phyloP scores from a whole-genome alignment of 768 basidiomycete genomes.

The Chiua virens region DNA sequence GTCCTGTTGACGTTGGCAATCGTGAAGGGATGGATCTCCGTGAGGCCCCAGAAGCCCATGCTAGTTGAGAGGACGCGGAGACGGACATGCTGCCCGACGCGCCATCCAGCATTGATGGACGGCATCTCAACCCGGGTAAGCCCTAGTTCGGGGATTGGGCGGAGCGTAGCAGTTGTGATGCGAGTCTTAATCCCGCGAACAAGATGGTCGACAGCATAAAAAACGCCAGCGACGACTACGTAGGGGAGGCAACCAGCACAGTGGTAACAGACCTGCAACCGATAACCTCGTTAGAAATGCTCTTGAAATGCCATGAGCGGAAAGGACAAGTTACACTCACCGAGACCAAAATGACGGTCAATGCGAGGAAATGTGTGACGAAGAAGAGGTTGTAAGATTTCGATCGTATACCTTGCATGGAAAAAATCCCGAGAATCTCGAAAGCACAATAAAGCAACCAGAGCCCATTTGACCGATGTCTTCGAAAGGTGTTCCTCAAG shows the following conservation, averaged over 20 bases:
- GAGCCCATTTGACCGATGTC: conserved; percentile 46
- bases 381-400: conserved; percentile 67
- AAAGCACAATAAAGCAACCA: conserved; percentile 49
- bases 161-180: conserved; percentile 55
- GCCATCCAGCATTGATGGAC: conserved; percentile 69
- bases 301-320: background rate
- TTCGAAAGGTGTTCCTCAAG: conserved; percentile 35
- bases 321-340: conserved; percentile 35
- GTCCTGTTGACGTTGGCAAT: conserved; percentile 63
- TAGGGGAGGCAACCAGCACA: conserved; percentile 51
- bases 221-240: conserved; percentile 44
- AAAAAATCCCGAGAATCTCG: conserved; percentile 63
- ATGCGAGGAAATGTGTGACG: conserved; percentile 57
- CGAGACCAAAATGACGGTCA: conserved; percentile 54
- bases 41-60: conserved; percentile 56
- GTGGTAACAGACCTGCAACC: conserved; percentile 50
- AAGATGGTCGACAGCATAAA: conserved; percentile 62
- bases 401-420: conserved; percentile 53
- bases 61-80: conserved; percentile 59
- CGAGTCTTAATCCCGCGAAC: conserved; percentile 68
- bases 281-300: background rate
- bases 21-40: conserved; percentile 79
- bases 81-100: conserved; percentile 81
- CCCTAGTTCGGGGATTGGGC: conserved; percentile 60
- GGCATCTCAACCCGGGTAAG: conserved; percentile 68